These are phyloP conservation scores for Podospora pseudoanserina DNA, from an alignment of 495 filamentous ascomycete species.

Conservation along the genomic window DNA sequence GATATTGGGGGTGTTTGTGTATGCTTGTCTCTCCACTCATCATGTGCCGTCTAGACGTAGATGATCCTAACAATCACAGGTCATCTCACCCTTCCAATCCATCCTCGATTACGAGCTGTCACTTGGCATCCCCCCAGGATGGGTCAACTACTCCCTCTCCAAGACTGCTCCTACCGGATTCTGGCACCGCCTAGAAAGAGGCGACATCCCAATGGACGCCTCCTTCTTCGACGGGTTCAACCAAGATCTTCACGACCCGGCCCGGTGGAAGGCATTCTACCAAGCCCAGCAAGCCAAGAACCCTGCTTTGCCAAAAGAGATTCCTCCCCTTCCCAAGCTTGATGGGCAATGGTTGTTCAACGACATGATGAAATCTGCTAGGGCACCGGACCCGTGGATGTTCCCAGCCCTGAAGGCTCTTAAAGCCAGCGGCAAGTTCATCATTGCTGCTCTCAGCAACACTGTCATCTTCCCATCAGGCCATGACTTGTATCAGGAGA, in stretches of 20 bases:
- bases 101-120: slow-evolving; percentile 83
- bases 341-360: slow-evolving; percentile 82
- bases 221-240: slow-evolving; percentile 77
- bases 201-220: slow-evolving; percentile 66
- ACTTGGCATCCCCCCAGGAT: slow-evolving; percentile 74
- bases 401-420: slow-evolving; percentile 74
- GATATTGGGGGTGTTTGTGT: slow-evolving; percentile 98
- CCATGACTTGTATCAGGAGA: slow-evolving; percentile 50
- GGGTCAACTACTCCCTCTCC: slow-evolving; percentile 87
- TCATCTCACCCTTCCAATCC: slow-evolving; percentile 85
- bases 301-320: slow-evolving; percentile 29
- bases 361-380: slow-evolving; percentile 81
- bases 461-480: slow-evolving; percentile 75
- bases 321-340: slow-evolving; percentile 66
- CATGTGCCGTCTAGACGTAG: neutral
- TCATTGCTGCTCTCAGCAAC: slow-evolving; percentile 82
- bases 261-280: slow-evolving; percentile 60
- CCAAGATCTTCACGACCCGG: slow-evolving; percentile 60
- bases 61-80: slow-evolving; percentile 48
- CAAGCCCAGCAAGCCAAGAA: slow-evolving; percentile 33
- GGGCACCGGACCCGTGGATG: slow-evolving; percentile 78
- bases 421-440: slow-evolving; percentile 57
- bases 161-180: slow-evolving; percentile 70
- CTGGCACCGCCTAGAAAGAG: slow-evolving; percentile 81
- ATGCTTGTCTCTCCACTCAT: slow-evolving; percentile 39